Evolutionary conservation across 129 eudicot genomes (phyloP).

Genomic region (Centrapalus pauciflorus): DNA sequence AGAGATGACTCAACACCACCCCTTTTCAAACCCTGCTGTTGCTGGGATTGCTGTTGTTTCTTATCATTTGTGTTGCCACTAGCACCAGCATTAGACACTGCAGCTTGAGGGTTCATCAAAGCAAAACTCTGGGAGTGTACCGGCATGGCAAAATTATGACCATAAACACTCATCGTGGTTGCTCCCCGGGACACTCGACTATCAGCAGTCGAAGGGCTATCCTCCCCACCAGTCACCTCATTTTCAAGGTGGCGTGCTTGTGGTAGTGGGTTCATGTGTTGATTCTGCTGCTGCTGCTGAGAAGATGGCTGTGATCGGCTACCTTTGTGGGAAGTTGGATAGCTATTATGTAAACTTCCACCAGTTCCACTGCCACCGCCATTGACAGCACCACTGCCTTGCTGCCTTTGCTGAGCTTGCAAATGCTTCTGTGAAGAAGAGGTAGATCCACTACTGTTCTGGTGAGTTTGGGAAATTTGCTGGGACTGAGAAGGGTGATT

Average conservation of each 20-base stretch:
- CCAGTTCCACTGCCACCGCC: slow-evolving; percentile 51
- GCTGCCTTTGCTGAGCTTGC: slow-evolving; percentile 65
- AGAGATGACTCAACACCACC: slow-evolving; percentile 39
- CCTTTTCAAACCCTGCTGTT: slow-evolving; percentile 39
- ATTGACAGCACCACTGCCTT: slow-evolving; percentile 36
- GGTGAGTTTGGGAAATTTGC: slow-evolving; percentile 52
- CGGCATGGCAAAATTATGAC: slow-evolving; percentile 78
- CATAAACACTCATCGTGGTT: slow-evolving; percentile 50
- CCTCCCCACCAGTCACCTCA: slow-evolving; percentile 63
- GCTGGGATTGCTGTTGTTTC: slow-evolving; percentile 58
- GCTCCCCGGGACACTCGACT: slow-evolving; percentile 50
- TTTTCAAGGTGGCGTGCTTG: slow-evolving; percentile 51
- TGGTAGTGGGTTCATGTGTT: slow-evolving; percentile 33
- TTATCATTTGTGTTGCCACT: slow-evolving; percentile 50
- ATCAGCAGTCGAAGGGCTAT: slow-evolving; percentile 72
- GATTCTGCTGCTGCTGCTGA: slow-evolving; percentile 36
- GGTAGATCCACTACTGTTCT: slow-evolving; percentile 56
- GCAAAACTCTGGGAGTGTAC: slow-evolving; percentile 61
- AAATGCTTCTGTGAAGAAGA: slow-evolving; percentile 79
- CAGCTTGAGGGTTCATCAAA: slow-evolving; percentile 47
- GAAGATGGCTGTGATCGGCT: slow-evolving; percentile 48
- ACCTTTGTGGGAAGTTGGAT: slow-evolving; percentile 36
- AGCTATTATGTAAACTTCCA: slow-evolving; percentile 45
- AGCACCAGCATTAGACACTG: slow-evolving; percentile 27
- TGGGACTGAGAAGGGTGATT: slow-evolving; percentile 44